Percentiles rank a stretch among this genome's conserved stretches.
These are phyloP conservation scores for Nematocida sp. DNA, from an alignment of 371 early-diverging fungal genomes.

Conservation along the genomic window DNA sequence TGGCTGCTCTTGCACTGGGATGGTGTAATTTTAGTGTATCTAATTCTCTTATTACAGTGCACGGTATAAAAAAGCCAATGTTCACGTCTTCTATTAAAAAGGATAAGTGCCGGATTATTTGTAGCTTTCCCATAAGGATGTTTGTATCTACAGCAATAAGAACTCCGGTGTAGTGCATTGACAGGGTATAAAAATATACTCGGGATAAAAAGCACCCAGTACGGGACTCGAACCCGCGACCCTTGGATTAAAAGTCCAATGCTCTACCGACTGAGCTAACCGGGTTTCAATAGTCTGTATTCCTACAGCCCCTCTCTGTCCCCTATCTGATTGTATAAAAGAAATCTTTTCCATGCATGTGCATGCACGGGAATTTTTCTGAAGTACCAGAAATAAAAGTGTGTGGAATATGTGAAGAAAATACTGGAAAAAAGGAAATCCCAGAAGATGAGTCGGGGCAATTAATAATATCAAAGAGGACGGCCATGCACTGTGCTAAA, in stretches of 20 bases:
- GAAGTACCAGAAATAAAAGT: neutral
- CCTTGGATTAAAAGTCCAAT: constrained; percentile 43
- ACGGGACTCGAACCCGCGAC: constrained; percentile 48
- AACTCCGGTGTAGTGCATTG: constrained; percentile 3
- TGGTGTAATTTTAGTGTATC: constrained; percentile 13
- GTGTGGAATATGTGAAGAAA: neutral
- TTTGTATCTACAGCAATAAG: constrained; percentile 53
- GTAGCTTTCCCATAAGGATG: constrained; percentile 31
- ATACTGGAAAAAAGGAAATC: neutral
- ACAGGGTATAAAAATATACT: constrained; percentile 10
- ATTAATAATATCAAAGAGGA: neutral
- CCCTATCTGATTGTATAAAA: neutral
- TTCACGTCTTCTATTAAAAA: constrained; percentile 7
- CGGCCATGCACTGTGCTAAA: neutral
- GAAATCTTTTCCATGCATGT: neutral
- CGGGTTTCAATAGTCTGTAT: neutral
- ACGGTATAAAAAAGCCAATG: constrained; percentile 37
- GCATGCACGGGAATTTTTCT: constrained; percentile 8
- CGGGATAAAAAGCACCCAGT: constrained; percentile 13
- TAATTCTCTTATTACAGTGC: constrained; percentile 32
- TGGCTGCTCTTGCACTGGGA: constrained; percentile 14
- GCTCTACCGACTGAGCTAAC: constrained; percentile 52
- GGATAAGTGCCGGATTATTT: neutral
- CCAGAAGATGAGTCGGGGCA: neutral
- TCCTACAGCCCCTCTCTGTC: neutral